phyloP scores from a whole-genome alignment of 2,329 filamentous ascomycete genomes.

The Pseudogymnoascus sp. region DNA sequence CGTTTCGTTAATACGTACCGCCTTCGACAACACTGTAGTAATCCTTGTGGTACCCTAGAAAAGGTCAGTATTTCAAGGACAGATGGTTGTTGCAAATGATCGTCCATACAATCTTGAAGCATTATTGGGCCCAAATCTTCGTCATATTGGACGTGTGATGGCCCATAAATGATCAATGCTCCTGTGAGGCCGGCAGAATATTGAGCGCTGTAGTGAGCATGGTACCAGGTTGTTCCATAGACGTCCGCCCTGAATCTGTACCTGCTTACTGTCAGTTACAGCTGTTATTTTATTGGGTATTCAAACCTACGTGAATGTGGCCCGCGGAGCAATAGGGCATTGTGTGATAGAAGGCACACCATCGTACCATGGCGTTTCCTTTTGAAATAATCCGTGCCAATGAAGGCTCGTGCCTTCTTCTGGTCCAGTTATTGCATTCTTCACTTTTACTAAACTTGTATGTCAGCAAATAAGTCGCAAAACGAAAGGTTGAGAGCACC shows the following conservation, averaged over 20 bases:
- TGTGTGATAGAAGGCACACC: slow-evolving; percentile 47
- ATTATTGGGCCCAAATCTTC: slow-evolving; percentile 47
- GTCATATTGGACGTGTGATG: slow-evolving; percentile 52
- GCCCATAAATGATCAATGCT: slow-evolving; percentile 55
- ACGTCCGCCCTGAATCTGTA: slow-evolving; percentile 26
- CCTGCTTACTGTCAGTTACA: slow-evolving; percentile 19
- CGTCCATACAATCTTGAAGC: not conserved
- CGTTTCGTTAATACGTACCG: slow-evolving; percentile 32
- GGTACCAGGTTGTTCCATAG: slow-evolving; percentile 53
- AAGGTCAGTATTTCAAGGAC: not conserved
- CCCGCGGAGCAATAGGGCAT: slow-evolving; percentile 55
- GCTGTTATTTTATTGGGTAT: not conserved
- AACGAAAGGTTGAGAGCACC: not conserved
- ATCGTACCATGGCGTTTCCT: slow-evolving; percentile 36
- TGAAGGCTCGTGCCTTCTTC: slow-evolving; percentile 43
- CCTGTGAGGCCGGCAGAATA: slow-evolving; percentile 47
- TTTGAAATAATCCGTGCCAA: slow-evolving; percentile 43
- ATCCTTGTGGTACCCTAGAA: slow-evolving; percentile 27
- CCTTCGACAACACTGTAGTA: slow-evolving; percentile 41
- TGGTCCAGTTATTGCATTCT: slow-evolving; percentile 28
- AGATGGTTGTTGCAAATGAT: not conserved
- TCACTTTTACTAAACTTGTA: slow-evolving; percentile 29
- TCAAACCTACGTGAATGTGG: not conserved
- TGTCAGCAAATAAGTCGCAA: not conserved
- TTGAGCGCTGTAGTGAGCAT: slow-evolving; percentile 50